phyloP scores from a whole-genome alignment of 331 rosid species.

The Acacia concinna region DNA sequence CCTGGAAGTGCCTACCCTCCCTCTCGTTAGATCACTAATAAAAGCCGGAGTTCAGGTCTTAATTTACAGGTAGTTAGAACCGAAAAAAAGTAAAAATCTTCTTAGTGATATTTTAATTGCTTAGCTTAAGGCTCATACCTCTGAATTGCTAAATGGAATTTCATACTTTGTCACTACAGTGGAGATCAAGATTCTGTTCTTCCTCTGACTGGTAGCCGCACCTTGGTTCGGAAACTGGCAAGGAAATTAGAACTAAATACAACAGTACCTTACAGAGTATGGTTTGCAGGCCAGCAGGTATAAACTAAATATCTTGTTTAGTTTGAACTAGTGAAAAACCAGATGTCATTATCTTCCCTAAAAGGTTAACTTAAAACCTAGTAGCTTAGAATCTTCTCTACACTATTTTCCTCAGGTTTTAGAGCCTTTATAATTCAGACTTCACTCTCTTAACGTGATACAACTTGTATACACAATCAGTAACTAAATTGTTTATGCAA shows the following conservation, averaged over 20 bases:
- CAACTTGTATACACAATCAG: not conserved
- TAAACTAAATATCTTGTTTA: not conserved
- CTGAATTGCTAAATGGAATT: not conserved
- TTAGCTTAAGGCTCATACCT: not conserved
- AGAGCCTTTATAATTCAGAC: constrained; percentile 3
- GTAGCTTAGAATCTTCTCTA: not conserved
- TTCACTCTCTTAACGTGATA: not conserved
- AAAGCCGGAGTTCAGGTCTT: constrained; percentile 62
- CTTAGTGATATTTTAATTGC: not conserved
- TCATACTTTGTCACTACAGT: constrained; percentile 39
- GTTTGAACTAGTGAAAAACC: not conserved
- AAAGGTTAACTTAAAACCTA: not conserved
- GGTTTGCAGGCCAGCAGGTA: constrained; percentile 83
- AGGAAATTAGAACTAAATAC: constrained; percentile 52
- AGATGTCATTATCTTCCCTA: not conserved
- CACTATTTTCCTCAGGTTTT: not conserved
- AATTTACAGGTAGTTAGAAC: constrained; percentile 65
- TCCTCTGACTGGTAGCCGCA: constrained; percentile 79
- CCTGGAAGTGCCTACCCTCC: constrained; percentile 72
- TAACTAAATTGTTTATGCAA: constrained; percentile 2
- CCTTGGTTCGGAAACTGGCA: constrained; percentile 56
- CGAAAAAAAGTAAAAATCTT: not conserved
- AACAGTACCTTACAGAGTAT: constrained; percentile 69
- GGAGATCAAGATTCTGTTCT: constrained; percentile 95
- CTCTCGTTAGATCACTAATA: constrained; percentile 55